Percentiles rank a stretch among this genome's conserved stretches.
Evolutionary conservation across 2,329 filamentous ascomycete species (phyloP).

Genomic region (Ceratocystis harringtonii): DNA sequence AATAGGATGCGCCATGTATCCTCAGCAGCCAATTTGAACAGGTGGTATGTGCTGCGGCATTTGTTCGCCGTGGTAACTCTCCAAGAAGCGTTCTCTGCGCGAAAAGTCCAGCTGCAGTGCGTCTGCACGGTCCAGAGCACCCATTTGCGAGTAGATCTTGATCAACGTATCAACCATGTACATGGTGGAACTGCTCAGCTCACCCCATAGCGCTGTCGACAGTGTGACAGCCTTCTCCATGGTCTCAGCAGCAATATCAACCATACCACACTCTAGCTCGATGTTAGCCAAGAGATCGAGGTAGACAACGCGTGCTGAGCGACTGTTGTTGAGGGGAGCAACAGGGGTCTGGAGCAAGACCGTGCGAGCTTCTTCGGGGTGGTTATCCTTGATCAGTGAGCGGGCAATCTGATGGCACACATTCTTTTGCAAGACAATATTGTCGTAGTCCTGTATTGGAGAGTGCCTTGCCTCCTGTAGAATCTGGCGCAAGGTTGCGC

Average conservation of each 20-base stretch:
- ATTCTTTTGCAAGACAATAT: slow-evolving; percentile 14
- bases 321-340: slow-evolving; percentile 13
- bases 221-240: slow-evolving; percentile 15
- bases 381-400: slow-evolving; percentile 15
- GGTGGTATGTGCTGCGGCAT: slow-evolving; percentile 14
- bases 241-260: slow-evolving; percentile 9
- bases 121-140: slow-evolving; percentile 8
- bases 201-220: slow-evolving; percentile 13
- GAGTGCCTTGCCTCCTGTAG: slow-evolving; percentile 8
- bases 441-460: slow-evolving; percentile 10
- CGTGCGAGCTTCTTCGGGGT: slow-evolving; percentile 11
- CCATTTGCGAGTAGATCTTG: slow-evolving; percentile 16
- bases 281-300: slow-evolving; percentile 16
- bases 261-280: slow-evolving; percentile 12
- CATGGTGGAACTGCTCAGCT: slow-evolving; percentile 15
- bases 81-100: slow-evolving; percentile 12
- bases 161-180: slow-evolving; percentile 15
- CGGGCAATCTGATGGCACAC: slow-evolving; percentile 14
- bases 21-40: slow-evolving; percentile 11
- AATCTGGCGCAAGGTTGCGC: slow-evolving; percentile 9
- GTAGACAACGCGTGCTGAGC: slow-evolving; percentile 14
- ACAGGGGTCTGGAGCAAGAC: slow-evolving; percentile 11
- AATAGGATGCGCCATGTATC: not conserved
- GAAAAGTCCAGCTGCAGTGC: slow-evolving; percentile 5
- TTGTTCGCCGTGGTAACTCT: slow-evolving; percentile 10